phyloP scores from a whole-genome alignment of 495 filamentous ascomycete species.

The Copromyces sp. region DNA sequence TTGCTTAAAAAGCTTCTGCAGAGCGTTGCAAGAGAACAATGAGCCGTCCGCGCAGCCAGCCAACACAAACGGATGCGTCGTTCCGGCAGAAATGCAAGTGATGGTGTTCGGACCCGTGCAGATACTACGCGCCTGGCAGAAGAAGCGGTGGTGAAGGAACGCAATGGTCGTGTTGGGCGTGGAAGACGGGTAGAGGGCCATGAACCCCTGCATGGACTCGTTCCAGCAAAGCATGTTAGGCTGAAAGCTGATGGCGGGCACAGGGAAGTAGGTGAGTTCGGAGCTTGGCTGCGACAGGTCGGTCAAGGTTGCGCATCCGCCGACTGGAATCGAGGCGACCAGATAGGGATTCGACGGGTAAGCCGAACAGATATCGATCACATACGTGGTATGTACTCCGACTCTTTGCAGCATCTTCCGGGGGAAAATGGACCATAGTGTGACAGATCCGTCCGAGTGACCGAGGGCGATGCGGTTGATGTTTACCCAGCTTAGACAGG shows the following conservation, averaged over 20 bases:
- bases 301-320: conserved; percentile 34
- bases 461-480: conserved; percentile 37
- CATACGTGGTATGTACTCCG: conserved; percentile 30
- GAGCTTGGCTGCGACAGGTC: conserved; percentile 35
- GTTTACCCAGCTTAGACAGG: conserved; percentile 38
- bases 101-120: conserved; percentile 34
- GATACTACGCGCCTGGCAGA: conserved; percentile 35
- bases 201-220: conserved; percentile 36
- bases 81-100: conserved; percentile 33
- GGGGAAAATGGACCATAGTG: conserved; percentile 39
- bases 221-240: conserved; percentile 37
- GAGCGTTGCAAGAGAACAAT: conserved; percentile 33
- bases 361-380: conserved; percentile 38
- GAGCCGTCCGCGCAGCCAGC: conserved; percentile 35
- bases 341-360: conserved; percentile 37
- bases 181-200: conserved; percentile 34
- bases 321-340: conserved; percentile 35
- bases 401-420: conserved; percentile 28
- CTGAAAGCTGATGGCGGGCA: conserved; percentile 35
- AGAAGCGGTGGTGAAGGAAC: conserved; percentile 35
- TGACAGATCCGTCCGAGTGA: conserved; percentile 38
- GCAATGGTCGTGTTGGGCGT: conserved; percentile 36
- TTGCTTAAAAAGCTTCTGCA: conserved; percentile 36
- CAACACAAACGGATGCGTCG: conserved; percentile 35
- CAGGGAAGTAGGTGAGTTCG: conserved; percentile 36